phyloP scores from a whole-genome alignment of 75 land plant species.

The Sequoiadendron giganteum region DNA sequence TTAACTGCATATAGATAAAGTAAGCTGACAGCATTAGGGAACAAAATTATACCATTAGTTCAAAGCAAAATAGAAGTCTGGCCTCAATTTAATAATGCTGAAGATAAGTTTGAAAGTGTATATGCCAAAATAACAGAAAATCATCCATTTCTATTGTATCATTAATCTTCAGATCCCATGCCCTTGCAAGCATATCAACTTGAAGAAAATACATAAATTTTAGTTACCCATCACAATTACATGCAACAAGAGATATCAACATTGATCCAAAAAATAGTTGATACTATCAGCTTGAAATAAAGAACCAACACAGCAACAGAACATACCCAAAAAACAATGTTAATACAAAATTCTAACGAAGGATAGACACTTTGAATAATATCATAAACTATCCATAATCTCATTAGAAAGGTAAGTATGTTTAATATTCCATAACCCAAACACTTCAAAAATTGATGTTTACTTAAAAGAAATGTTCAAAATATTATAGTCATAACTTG shows the following conservation, averaged over 20 bases:
- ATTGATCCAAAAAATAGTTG: background rate
- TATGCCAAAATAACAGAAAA: background rate
- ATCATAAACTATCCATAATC: background rate
- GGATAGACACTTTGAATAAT: background rate
- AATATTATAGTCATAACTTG: too few relatives aligned
- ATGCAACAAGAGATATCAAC: background rate
- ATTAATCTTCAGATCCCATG: background rate
- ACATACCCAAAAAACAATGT: background rate
- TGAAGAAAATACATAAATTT: background rate
- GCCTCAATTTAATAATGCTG: background rate
- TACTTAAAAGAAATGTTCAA: background rate
- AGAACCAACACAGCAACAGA: background rate
- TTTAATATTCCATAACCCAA: background rate
- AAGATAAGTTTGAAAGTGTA: background rate
- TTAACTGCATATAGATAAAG: constrained; percentile 39
- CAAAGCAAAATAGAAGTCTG: background rate
- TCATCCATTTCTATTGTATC: background rate
- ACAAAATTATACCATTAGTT: background rate
- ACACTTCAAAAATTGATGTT: background rate
- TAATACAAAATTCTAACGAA: background rate
- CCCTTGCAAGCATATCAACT: background rate
- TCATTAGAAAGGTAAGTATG: background rate
- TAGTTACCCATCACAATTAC: background rate
- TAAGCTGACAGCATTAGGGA: background rate
- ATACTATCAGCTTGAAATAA: background rate